Base-by-base conservation (phyloP, 257 asterid species). In the Solanum peruvianum region DNA sequence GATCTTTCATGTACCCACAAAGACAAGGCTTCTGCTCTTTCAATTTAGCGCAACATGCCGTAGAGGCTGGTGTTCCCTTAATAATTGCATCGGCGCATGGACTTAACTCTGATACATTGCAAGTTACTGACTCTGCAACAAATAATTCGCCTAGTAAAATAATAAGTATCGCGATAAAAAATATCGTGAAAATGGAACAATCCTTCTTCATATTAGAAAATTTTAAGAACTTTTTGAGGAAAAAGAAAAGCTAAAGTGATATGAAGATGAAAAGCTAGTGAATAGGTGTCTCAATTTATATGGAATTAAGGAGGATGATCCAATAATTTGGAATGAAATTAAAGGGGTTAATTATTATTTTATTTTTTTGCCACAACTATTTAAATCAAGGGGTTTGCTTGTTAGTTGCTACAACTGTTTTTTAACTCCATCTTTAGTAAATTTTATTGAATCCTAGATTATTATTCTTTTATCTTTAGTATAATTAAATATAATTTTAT, bases 11-110 rank as follows among this genome's bases (percentile, higher is more conserved):
- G 35, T 90, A 90, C 2, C 86, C 87, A 76, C 91, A 90, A 62
- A 90, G 89, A 87, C 87, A 88, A 41, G 92, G 89, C 69, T 29
- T 64, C 21, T 90, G 92, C 70, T 85, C 86, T 60, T 45, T 83
- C 52, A 88, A 72, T 29, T 82, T 87, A 21, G 33, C 21, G 49
- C 92, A 90, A 25, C 91, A 90, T 2, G 39, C n/a, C 1, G 12
- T 0, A 4, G 90, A 58, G 8, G 91, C 89, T n/a, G 84, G 56
- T 3, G 14, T 6, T 1, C 37, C 3, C 5, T 83, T 42, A 1
- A 45, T 20, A 70, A 90, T 78, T 0, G 86, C 90, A 4, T 42
- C 29, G 15, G 27, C n/a, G 58, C 90, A 86, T 1, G 90, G 86
- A 29, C 29, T 49, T 20, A 90, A 87, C 62, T 90, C 60, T 11